Percentiles rank a stretch among this genome's conserved stretches.
phyloP scores from a whole-genome alignment of 2,329 filamentous ascomycete genomes.

The Cucurbitaria berberidis region DNA sequence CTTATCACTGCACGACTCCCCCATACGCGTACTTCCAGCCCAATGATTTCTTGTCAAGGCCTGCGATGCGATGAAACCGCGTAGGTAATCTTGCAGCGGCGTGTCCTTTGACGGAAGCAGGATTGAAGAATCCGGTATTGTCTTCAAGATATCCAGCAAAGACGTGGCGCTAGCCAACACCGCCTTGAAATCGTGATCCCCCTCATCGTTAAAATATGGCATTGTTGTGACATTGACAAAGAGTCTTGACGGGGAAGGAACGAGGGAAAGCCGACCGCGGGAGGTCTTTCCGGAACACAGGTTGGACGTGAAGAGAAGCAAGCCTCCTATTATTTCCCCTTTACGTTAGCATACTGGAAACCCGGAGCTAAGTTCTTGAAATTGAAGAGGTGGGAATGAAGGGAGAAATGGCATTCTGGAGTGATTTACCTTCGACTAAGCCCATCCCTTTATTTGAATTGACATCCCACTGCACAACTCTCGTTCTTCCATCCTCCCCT shows the following conservation, averaged over 20 bases:
- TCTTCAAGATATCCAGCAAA: constrained; percentile 57
- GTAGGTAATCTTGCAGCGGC: constrained; percentile 50
- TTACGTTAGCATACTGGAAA: no score
- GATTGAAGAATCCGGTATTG: constrained; percentile 60
- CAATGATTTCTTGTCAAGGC: constrained; percentile 40
- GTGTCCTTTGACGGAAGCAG: constrained; percentile 56
- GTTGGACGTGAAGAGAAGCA: constrained; percentile 52
- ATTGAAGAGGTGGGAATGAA: no score
- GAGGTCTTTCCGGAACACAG: constrained; percentile 65
- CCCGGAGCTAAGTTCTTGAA: no score
- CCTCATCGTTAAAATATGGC: constrained; percentile 61
- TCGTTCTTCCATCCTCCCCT: constrained; percentile 60
- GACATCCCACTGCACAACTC: constrained; percentile 63
- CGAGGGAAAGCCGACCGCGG: constrained; percentile 65
- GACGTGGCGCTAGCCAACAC: constrained; percentile 65
- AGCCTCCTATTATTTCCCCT: background rate
- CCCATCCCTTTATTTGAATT: background rate
- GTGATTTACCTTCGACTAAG: background rate
- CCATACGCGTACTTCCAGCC: constrained; percentile 59
- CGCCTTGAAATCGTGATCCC: constrained; percentile 60
- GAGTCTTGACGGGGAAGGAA: constrained; percentile 45
- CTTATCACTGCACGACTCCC: constrained; percentile 33
- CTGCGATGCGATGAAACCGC: background rate
- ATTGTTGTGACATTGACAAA: constrained; percentile 61
- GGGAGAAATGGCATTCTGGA: background rate